A percentile compares a stretch with the other conserved stretches of the same genome.
These are phyloP conservation scores for Penicillium verrucosum DNA, from an alignment of 2,329 filamentous ascomycete species.

Conservation along the genomic window DNA sequence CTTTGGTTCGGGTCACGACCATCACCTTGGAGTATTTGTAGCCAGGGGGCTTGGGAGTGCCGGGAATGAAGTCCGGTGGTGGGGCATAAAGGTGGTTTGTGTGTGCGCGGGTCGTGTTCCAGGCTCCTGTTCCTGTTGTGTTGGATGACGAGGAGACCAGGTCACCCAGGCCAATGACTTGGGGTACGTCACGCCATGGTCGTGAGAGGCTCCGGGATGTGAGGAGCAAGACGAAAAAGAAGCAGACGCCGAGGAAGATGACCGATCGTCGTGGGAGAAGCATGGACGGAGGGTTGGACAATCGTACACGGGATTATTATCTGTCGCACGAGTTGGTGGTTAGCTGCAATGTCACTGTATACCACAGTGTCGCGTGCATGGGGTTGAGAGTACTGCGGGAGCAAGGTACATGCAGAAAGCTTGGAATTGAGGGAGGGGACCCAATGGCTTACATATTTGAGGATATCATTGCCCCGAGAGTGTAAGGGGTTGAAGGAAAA, in stretches of 20 bases:
- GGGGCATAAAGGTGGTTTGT: constrained; percentile 27
- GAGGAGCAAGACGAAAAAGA: constrained; percentile 30
- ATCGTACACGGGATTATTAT: constrained; percentile 1
- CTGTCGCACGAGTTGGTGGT: constrained; percentile 12
- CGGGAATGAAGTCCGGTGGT: constrained; percentile 33
- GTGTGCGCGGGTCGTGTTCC: constrained; percentile 12
- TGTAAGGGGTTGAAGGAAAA: not conserved
- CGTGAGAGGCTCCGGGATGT: constrained; percentile 29
- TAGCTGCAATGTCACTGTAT: constrained; percentile 6
- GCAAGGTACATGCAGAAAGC: not conserved
- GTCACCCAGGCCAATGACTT: constrained; percentile 40
- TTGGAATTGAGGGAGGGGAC: not conserved
- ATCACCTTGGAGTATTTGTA: constrained; percentile 54
- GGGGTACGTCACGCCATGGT: constrained; percentile 36
- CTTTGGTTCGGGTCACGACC: constrained; percentile 53
- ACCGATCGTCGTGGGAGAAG: constrained; percentile 32
- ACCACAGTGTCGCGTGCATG: not conserved
- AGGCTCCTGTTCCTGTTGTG: constrained; percentile 20
- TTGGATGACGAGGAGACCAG: constrained; percentile 13
- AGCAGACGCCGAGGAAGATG: constrained; percentile 33
- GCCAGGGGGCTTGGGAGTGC: constrained; percentile 43
- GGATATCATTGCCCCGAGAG: not conserved
- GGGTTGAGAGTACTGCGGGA: not conserved
- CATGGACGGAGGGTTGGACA: constrained; percentile 24
- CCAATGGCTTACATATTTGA: not conserved